These are phyloP conservation scores for Diplosphaera chodatii DNA, from an alignment of 139 green algal species.

Conservation along the genomic window DNA sequence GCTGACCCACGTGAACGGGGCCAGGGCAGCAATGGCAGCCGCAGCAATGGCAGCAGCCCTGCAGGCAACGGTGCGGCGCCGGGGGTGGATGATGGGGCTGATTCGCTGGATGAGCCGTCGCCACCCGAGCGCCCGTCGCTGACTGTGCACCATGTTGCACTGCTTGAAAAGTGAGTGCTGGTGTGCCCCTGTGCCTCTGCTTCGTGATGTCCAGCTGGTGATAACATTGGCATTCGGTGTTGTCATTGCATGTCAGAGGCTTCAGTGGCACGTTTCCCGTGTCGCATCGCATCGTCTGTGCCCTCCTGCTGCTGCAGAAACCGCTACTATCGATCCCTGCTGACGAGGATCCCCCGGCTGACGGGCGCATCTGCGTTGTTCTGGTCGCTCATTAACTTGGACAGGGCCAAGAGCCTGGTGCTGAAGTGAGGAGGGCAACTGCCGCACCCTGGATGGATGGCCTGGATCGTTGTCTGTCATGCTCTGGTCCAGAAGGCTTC, in stretches of 20 bases:
- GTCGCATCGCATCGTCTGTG: no score
- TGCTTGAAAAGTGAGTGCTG: conserved; percentile 12
- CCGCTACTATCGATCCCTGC: conserved; percentile 9
- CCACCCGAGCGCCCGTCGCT: not conserved
- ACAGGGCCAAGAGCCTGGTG: conserved; percentile 4
- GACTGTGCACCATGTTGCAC: conserved; percentile 8
- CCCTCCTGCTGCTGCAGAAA: conserved; percentile 1
- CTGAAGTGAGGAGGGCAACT: conserved; percentile 7
- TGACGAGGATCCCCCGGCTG: conserved; percentile 3
- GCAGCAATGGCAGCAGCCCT: not conserved
- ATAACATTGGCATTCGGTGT: not conserved
- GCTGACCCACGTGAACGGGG: no score
- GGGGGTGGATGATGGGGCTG: not conserved
- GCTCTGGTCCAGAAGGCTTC: no score
- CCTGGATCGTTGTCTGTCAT: no score
- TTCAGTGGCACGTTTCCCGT: no score
- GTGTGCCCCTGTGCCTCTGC: no score
- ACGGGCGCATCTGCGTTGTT: conserved; percentile 1
- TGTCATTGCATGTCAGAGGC: no score
- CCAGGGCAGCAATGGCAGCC: no score
- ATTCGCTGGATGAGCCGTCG: not conserved
- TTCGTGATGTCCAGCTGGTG: no score
- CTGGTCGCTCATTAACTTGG: not conserved
- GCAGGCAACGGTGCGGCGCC: not conserved
- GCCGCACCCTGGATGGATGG: no score